Evolutionary conservation across 2,329 filamentous ascomycete genomes (phyloP), one percentile per base, ranked within the genome.

Genomic region (Waltergamsia citrina): DNA sequence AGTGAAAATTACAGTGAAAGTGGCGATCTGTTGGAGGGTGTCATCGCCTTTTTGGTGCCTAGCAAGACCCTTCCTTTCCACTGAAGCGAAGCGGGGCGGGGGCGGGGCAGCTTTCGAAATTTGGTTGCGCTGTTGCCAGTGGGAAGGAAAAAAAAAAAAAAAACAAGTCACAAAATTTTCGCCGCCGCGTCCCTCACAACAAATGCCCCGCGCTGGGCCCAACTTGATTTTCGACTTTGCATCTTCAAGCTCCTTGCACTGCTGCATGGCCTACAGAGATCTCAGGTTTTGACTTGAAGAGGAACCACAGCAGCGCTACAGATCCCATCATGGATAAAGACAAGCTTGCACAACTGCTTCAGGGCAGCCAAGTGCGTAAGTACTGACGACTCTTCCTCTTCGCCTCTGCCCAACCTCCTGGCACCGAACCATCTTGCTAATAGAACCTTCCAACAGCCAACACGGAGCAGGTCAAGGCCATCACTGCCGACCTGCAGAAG

Each of bases 401-500:
- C 16, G 32, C 22, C 21, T 27, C 25, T 18, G 20, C 21, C 7
- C 25, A 25, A 19, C 29, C 25, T n/a, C n/a, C 26, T 15, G 26
- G 11, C 26, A 28, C n/a, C 17, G 5, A n/a, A 10, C 35, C 6
- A 14, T 16, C 6, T 17, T 28, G 32, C 23, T 34, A 14, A 34
- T 25, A 6, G 22, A 9, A 12, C 11, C 23, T 29, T 37, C 44
- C 34, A 49, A 24, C 52, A 94, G 87, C 92, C 54, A 81, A 94
- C 63, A 94, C 87, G 45, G 78, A 85, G 48, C 78, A 80, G 62
- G 80, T 94, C 60, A 93, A 95, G 74, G 78, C 83, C 45, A 86
- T 88, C 42, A 98, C 90, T 14, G 78, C 83, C 38, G 79, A 87
- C 50, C 77, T 96, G 40, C 88, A 94, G 62, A 92, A 93, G 62